A percentile compares a stretch with the other conserved stretches of the same genome.
Evolutionary conservation across 768 basidiomycete genomes (phyloP).

Genomic region (Coprinopsis strossmayeri): DNA sequence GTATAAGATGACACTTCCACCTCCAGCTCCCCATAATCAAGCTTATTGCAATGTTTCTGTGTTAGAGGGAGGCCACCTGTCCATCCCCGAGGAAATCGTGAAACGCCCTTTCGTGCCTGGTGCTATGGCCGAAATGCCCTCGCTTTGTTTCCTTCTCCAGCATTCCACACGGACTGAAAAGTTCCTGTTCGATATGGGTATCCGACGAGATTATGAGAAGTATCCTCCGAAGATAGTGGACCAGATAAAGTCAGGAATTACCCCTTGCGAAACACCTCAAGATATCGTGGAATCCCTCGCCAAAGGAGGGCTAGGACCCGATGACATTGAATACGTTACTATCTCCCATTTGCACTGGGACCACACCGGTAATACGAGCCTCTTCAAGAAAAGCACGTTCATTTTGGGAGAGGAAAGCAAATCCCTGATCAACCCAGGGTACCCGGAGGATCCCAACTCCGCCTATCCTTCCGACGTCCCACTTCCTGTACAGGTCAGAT

Average conservation of each 20-base stretch:
- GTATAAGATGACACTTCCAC: conserved; percentile 28
- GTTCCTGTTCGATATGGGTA: conserved; percentile 51
- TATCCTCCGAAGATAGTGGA: conserved; percentile 29
- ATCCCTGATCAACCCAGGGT: conserved; percentile 29
- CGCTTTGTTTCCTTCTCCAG: conserved; percentile 45
- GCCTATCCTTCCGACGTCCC: conserved; percentile 27
- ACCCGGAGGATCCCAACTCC: conserved; percentile 33
- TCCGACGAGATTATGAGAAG: conserved; percentile 39
- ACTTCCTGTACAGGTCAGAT: conserved; percentile 31
- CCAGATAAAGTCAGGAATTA: conserved; percentile 18
- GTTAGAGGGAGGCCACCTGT: conserved; percentile 43
- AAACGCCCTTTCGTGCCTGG: conserved; percentile 27
- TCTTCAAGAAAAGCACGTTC: conserved; percentile 41
- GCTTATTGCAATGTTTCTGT: conserved; percentile 50
- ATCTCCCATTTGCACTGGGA: conserved; percentile 54
- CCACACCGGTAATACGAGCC: conserved; percentile 39
- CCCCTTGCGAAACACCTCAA: conserved; percentile 24
- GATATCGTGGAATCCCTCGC: conserved; percentile 40
- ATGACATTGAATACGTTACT: conserved; percentile 37
- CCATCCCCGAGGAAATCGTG: conserved; percentile 29
- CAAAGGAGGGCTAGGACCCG: conserved; percentile 40
- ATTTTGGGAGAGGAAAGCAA: conserved; percentile 37
- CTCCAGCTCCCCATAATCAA: conserved; percentile 31
- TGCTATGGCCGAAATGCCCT: conserved; percentile 28
- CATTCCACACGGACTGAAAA: conserved; percentile 35